Evolutionary conservation across 2,329 filamentous ascomycete species (phyloP), one percentile per base, ranked within the genome.

Genomic region (Colletotrichum tropicale): DNA sequence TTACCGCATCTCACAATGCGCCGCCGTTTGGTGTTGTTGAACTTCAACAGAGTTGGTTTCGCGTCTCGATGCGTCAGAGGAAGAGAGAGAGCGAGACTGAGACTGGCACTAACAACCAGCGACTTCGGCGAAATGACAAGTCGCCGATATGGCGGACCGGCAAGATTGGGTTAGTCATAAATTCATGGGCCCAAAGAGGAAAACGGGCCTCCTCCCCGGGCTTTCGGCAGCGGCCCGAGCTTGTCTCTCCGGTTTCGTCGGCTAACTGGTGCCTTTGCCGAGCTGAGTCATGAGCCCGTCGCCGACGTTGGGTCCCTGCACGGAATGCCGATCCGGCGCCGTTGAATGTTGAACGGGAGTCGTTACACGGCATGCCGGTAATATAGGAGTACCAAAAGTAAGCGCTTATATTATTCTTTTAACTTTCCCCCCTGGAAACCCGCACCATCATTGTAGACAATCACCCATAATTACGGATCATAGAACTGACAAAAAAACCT

Each of bases 121-220:
- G 70, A 73, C 64, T 70, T 73, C 73, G 73, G 73, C 70, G 74
- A 73, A 75, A 75, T 65, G 70, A 38, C 74, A 69, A 73, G 70
- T 73, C n/a, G 74, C 74, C 74, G 74, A 75, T 75, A 34, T 30
- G 66, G 48, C 58, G 60, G 43, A 8, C 61, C 55, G 62, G 62
- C 43, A 64, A n/a, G 69, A 8, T 24, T n/a, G 65, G 28, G 62
- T 58, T 62, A 43, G 70, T 61, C 58, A 65, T 26, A 18, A 8
- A 43, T n/a, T 73, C 66, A 52, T 68, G 26, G 38, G 38, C 48
- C 55, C 43, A 34, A 71, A 61, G 34, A 24, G 72, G 72, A 66
- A 62, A 28, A 36, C 24, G 52, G 61, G 6, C 26, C 30, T 43
- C 7, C 32, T 18, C 61, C 72, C 72, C 68, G 68, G 61, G 58